Evolutionary conservation across 2,329 filamentous ascomycete genomes (phyloP), one percentile per base, ranked within the genome.

Genomic region (Penicillium sp.): DNA sequence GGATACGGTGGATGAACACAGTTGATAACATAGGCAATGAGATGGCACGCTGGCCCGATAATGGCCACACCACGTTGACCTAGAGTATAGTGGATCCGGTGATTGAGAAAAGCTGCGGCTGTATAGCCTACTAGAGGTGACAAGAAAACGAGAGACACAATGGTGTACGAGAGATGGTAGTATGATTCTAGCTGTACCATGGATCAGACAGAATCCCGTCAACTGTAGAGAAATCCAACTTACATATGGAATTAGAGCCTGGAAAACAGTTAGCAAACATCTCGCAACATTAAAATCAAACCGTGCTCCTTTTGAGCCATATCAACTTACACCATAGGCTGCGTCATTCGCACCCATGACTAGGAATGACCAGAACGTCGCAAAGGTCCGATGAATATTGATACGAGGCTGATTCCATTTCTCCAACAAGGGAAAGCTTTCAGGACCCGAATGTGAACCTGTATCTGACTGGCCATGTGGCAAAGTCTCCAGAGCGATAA

Each of bases 61-160:
- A 89, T 67, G 11, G 89, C 88, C 10, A 92, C 82, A 10, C 89
- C 89, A 16, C 87, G 82, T 67, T 90, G 89, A 35, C 90, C 89
- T 26, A 76, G 50, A 3, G 53, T 61, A 20, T 66, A 60, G 64
- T 81, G 78, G 39, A 81, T 70, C 16, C 57, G 59, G 54, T 79
- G 76, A 56, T 78, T 79, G 26, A 78, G 61, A n/a, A 80, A 59
- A 3, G 79, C 78, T 1, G 79, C 75, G 3, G 73, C 55, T 10
- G 75, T 76, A 64, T 81, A 81, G 5, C 79, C 79, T 2, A 74
- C 69, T 26, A 81, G 72, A 0, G 79, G 78, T 8, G 78, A 74
- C 14, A 81, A 74, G 63, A 81, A 81, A 44, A 81, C 67, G 1
- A 81, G 71, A 4, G 79, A 81, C 7, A 81, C 74, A n/a, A 79